Base-by-base conservation (phyloP, 805 yeast species). In the Saccharomyces eubayanus region DNA sequence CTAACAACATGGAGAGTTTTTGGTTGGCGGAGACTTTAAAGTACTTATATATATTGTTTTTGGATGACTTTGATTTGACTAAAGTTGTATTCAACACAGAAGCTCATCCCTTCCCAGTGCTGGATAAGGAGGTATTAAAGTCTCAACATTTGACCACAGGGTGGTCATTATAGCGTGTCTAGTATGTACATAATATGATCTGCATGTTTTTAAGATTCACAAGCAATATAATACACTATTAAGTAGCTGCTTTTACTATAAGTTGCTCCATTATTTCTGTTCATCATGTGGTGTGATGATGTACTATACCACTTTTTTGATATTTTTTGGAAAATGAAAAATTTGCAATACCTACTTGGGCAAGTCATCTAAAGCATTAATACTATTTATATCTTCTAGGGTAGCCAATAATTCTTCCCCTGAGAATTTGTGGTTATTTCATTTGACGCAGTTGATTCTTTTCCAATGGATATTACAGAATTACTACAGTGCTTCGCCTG, bases 1-100 rank as follows among this genome's bases (percentile, higher is more conserved):
- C 77, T 52, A 94, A 91, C 69, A 88, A 87, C 64, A 80, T 87
- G 81, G 97, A 90, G 70, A 85, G 95, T 21, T 89, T 89, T 75
- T 91, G 97, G 97, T 76, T 88, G 50, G 91, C 96, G 1, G 97
- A 91, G 68, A 91, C 97, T 3, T 77, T 91, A 66, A 91, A 91
- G 70, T 91, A 90, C 70, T 74, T 90, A 45, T 88, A 88, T 63
- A 71, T 89, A 53, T 72, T 89, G 57, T 89, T 89, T 70, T 94
- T 87, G 59, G 87, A 83, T 55, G 76, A 81, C 53, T 71, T 87
- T 58, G 89, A 91, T 30, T 72, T 90, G 60, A 80, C 80, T 48
- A 72, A 83, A 54, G 78, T 83, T 52, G 89, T 91, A 5, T 89
- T 88, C 75, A 91, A 89, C 72, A 89, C 97, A 1, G 97, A 90